A percentile compares a stretch with the other conserved stretches of the same genome.
Conservation (phyloP, 2,329 filamentous ascomycete genomes). For the Coniochaeta hoffmannii region DNA sequence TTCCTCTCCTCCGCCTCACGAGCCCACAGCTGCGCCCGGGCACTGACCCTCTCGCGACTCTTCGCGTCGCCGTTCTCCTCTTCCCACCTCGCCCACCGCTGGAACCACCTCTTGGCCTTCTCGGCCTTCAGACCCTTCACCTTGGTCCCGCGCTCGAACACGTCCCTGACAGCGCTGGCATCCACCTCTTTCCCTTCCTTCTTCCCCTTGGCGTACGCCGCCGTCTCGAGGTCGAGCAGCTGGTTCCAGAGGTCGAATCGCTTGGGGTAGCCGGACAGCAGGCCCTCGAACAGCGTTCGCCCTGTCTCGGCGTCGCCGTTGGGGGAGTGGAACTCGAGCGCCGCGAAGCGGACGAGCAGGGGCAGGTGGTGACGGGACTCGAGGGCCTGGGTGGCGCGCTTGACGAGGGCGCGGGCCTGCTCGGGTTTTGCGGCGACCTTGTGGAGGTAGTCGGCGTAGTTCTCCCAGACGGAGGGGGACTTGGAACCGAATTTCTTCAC, state of each 20-base stretch:
- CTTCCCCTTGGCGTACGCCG: conserved; percentile 44
- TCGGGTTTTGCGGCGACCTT: conserved; percentile 61
- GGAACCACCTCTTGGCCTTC: conserved; percentile 82
- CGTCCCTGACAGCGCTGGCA: conserved; percentile 51
- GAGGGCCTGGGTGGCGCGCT: conserved; percentile 79
- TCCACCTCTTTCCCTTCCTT: conserved; percentile 46
- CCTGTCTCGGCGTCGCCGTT: conserved; percentile 84
- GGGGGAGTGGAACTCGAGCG: conserved; percentile 80
- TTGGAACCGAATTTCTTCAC: conserved; percentile 83
- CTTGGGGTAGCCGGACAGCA: conserved; percentile 79
- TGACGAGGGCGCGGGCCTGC: conserved; percentile 69
- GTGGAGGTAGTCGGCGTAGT: conserved; percentile 92
- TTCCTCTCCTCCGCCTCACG: conserved; percentile 36
- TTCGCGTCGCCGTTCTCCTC: conserved; percentile 63
- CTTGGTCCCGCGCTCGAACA: conserved; percentile 75
- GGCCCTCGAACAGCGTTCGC: conserved; percentile 86
- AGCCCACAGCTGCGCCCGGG: conserved; percentile 64
- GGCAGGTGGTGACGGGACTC: conserved; percentile 61
- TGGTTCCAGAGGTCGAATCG: conserved; percentile 91
- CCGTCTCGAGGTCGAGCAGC: conserved; percentile 76
- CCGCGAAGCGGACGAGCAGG: conserved; percentile 80
- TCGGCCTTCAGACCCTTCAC: conserved; percentile 69
- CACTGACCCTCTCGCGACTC: conserved; percentile 62
- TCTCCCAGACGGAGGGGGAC: conserved; percentile 77
- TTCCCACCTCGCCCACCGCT: conserved; percentile 88